Evolutionary conservation across 495 filamentous ascomycete species (phyloP).

Genomic region (Cryomyces antarcticus): DNA sequence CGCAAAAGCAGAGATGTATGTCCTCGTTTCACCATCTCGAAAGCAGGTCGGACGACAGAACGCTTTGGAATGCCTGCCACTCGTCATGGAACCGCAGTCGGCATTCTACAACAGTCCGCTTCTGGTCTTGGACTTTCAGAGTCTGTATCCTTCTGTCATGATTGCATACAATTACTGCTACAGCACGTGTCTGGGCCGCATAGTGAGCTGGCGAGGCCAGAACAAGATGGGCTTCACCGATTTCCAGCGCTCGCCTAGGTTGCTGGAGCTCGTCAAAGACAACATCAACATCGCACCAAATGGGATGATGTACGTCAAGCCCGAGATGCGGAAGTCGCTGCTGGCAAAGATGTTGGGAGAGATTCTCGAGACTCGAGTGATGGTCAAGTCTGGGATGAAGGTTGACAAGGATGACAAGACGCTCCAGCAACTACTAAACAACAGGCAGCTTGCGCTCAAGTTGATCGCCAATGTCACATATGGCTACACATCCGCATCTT

Average conservation of each 20-base stretch:
- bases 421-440: conserved; percentile 75
- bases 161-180: conserved; percentile 99
- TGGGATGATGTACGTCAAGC: conserved; percentile 85
- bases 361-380: conserved; percentile 88
- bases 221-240: conserved; percentile 92
- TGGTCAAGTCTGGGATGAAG: conserved; percentile 98
- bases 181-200: conserved; percentile 81
- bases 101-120: conserved; percentile 82
- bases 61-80: conserved; percentile 78
- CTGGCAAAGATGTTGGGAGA: conserved; percentile 93
- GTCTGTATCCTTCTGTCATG: conserved; percentile 91
- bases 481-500: conserved; percentile 88
- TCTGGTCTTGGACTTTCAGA: conserved; percentile 88
- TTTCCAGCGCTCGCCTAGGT: conserved; percentile 50
- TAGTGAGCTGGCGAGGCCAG: conserved; percentile 63
- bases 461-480: conserved; percentile 96
- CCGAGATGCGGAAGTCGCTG: conserved; percentile 68
- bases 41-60: conserved; percentile 92
- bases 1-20: conserved; percentile 87
- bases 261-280: conserved; percentile 63
- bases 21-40: conserved; percentile 70
- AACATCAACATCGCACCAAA: conserved; percentile 89
- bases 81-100: conserved; percentile 96
- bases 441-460: conserved; percentile 88
- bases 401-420: conserved; percentile 74